Conservation (phyloP, 2,329 filamentous ascomycete species). For the Didymella lethalis region DNA sequence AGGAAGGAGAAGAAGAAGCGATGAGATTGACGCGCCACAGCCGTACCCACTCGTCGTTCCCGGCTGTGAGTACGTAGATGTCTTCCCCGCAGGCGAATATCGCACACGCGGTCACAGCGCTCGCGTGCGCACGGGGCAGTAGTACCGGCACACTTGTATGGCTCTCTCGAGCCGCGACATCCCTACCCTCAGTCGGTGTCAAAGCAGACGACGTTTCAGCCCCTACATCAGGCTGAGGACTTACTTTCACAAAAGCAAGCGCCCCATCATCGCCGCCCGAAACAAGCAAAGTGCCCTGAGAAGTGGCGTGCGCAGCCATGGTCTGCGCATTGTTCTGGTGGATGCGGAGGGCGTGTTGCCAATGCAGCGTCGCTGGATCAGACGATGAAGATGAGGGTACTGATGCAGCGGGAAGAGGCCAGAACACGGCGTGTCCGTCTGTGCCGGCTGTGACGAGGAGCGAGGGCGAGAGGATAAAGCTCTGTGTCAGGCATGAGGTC, state of each 20-base stretch:
- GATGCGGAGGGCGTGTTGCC: slow-evolving; percentile 50
- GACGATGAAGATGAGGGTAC: background rate
- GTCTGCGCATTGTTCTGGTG: slow-evolving; percentile 85
- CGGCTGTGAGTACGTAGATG: slow-evolving; percentile 45
- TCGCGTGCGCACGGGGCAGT: slow-evolving; percentile 71
- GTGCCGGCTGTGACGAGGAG: slow-evolving; percentile 75
- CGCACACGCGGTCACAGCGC: slow-evolving; percentile 69
- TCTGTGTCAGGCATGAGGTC: slow-evolving; percentile 74
- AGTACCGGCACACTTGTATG: slow-evolving; percentile 42
- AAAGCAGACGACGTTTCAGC: no score
- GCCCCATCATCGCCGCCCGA: slow-evolving; percentile 92
- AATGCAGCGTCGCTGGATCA: slow-evolving; percentile 32
- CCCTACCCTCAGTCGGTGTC: no score
- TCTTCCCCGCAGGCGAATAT: slow-evolving; percentile 36
- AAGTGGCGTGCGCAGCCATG: slow-evolving; percentile 48
- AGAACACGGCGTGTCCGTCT: slow-evolving; percentile 77
- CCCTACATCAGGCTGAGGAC: no score
- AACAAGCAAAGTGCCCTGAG: slow-evolving; percentile 61
- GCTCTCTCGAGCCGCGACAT: no score
- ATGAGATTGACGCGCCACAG: slow-evolving; percentile 53
- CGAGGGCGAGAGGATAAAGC: slow-evolving; percentile 49
- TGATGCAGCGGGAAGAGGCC: slow-evolving; percentile 49
- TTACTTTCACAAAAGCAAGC: slow-evolving; percentile 60
- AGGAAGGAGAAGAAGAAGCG: background rate
- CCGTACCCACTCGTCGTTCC: slow-evolving; percentile 60